phyloP scores from a whole-genome alignment of 2,329 filamentous ascomycete species.

The Cladophialophora bantiana region DNA sequence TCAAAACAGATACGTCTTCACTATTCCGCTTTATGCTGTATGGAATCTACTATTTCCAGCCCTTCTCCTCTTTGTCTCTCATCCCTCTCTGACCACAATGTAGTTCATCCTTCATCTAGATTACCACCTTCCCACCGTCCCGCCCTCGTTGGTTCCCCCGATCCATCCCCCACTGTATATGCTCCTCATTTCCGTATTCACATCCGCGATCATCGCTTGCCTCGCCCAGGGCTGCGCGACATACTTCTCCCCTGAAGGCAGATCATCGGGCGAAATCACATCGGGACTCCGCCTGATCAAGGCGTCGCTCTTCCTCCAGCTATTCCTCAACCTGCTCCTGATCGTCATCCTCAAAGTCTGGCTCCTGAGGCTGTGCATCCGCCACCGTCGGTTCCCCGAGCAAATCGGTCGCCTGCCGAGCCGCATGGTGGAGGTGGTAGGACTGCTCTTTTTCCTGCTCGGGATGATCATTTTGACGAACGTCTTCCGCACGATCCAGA shows the following conservation, averaged over 20 bases:
- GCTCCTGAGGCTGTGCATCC: neutral
- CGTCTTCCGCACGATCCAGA: slow-evolving; percentile 14
- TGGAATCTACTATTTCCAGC: neutral
- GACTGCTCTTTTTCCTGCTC: neutral
- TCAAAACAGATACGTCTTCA: neutral
- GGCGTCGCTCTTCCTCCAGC: neutral
- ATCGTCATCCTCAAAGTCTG: neutral
- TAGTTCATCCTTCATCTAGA: neutral
- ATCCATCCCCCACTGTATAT: slow-evolving; percentile 6
- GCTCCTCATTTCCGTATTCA: neutral
- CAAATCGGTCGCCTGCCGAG: neutral
- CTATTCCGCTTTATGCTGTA: neutral
- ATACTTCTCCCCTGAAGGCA: neutral
- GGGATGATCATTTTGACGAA: slow-evolving; percentile 8
- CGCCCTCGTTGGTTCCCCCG: neutral
- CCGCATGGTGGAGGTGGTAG: neutral
- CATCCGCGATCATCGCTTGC: neutral
- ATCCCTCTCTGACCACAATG: neutral
- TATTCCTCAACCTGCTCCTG: neutral
- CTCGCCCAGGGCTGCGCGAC: neutral
- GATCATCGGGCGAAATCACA: neutral
- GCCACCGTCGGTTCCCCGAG: neutral
- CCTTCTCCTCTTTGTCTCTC: neutral
- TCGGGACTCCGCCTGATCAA: neutral
- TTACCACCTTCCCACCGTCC: neutral